Evolutionary conservation across 768 basidiomycete species (phyloP), one percentile per base, ranked within the genome.

Genomic region (Scleroderma citrinum): DNA sequence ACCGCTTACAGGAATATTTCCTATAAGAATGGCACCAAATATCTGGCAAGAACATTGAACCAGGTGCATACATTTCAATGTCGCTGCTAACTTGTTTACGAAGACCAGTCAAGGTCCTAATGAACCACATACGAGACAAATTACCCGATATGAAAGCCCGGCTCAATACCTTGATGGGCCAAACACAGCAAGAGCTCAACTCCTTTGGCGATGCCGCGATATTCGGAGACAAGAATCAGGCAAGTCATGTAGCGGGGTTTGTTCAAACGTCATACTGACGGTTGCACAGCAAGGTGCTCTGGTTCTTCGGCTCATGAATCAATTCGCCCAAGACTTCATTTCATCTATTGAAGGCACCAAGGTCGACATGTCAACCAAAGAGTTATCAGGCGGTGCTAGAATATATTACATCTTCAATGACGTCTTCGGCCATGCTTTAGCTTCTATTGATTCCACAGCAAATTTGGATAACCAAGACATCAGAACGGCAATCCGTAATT

Each of bases 331-430:
- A 44, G 96, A 99, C 71, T 99, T 97, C 54, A 79, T 98, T 46
- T 86, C 94, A 0, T 95, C 93, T 13, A 96, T 99, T 58, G 96
- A 99, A 57, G 96, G 96, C 48, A 97, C 93, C 13, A 92, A 92
- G 48, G 79, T 95, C 34, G 91, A 96, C 53, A 88, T 98, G 59
- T 95, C 92, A 1, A 99, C 96, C 1, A 99, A 99, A 65, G 96
- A 99, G 65, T 82, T 99, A 14, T 97, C 90, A 6, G 96, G 96
- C 36, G 96, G 96, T 40, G 96, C 96, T 20, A 81, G 96, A 47
- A 92, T 99, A 69, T 98, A 98, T 70, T 98, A 98, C 72, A 98
- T 99, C 65, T 99, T 99, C 79, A 92, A 98, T 64, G 96, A 98
- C 60, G 82, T 98, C 46, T 99, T 98, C 61, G 96, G 96, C 2